Evolutionary conservation across 2,329 filamentous ascomycete species (phyloP), one percentile per base, ranked within the genome.

Genomic region (Parastagonospora avenae): DNA sequence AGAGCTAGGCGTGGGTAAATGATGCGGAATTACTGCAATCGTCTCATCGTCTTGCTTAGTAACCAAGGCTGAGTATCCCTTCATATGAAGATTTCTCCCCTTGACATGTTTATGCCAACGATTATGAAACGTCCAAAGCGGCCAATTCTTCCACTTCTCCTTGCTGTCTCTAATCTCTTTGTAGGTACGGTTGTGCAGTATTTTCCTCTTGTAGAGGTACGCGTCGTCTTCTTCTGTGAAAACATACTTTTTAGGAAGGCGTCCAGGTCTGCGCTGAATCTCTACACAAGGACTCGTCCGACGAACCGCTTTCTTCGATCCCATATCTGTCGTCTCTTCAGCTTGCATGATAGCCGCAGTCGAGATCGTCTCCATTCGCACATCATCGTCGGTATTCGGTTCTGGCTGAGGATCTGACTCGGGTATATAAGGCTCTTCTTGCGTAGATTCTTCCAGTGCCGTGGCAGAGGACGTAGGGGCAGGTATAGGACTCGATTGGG

Each of bases 221-320:
- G 67, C 51, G 31, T 74, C 65, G 15, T 76, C 71, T 36, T 70
- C 67, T 31, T 60, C 50, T 6, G 55, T 69, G 42, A 74, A 76
- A 7, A 29, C 9, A n/a, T 63, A 66, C 33, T 48, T 60, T 8
- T 9, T 35, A 1, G 10, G 10, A 1, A 8, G 4, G 3, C 38
- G 16, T 31, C 53, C 35, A 2, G 46, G 37, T 27, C 42, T 47
- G 14, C 24, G 42, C n/a, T 49, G 48, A 3, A 64, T 49, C 5
- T 50, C 54, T 8, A 63, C 61, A 12, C 53, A 50, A 4, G 56
- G 59, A 40, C 50, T 57, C 36, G 49, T 56, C 42, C 54, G 51
- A 7, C 42, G 56, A 37, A 27, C 35, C 31, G 30, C 16, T 44
- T 24, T 52, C 15, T 28, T 43, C 31, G 39, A 44, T 46, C 32